Conservation (phyloP, 257 asterid species). For the Solanum ahanhuiri region DNA sequence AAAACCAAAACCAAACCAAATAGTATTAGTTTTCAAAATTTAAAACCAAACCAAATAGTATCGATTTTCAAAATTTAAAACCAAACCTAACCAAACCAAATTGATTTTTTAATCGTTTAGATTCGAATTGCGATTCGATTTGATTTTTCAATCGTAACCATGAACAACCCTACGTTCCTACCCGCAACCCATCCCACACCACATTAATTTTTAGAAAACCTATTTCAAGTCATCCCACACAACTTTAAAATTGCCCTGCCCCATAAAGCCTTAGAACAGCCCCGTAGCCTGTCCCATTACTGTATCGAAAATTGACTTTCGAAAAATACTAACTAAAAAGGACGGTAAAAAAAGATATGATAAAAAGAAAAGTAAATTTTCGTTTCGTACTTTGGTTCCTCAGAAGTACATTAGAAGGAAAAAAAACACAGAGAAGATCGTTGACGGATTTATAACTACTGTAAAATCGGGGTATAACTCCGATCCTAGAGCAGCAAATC, state of each 20-base stretch:
- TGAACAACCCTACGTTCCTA: no score
- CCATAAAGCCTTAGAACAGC: no score
- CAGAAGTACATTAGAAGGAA: neutral
- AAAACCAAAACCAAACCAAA: no score
- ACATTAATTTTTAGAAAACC: fast-evolving
- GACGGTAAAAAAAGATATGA: no score
- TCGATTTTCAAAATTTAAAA: no score
- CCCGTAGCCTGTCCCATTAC: fast-evolving
- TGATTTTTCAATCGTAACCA: fast-evolving
- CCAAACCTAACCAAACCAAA: fast-evolving
- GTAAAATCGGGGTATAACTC: neutral
- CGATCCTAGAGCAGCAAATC: neutral
- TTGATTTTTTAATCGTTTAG: fast-evolving
- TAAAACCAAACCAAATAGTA: no score
- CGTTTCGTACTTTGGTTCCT: neutral
- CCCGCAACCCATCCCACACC: neutral
- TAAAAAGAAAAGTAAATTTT: no score
- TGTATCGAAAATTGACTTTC: no score
- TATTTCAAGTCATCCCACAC: fast-evolving
- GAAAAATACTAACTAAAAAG: neutral
- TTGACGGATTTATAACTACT: neutral
- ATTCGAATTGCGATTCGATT: fast-evolving
- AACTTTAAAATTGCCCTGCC: neutral
- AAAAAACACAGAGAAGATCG: neutral
- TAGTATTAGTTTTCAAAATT: no score